Percentiles rank a stretch among this genome's conserved stretches.
These are phyloP conservation scores for Fusarium scirpi DNA, from an alignment of 2,329 filamentous ascomycete genomes.

Conservation along the genomic window DNA sequence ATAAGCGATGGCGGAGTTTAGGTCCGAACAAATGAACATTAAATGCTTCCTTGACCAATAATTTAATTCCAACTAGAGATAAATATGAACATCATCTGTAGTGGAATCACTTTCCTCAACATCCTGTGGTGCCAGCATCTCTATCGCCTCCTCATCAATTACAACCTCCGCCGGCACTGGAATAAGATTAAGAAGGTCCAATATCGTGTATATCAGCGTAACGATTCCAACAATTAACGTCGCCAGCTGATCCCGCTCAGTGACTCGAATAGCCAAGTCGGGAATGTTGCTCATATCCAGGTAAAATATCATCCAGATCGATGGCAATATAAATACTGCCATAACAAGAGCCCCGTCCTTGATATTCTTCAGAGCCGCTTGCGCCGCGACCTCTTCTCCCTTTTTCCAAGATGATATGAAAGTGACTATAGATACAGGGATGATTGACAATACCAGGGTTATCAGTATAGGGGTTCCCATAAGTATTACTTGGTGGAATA, in stretches of 20 bases:
- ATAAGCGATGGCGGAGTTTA: neutral
- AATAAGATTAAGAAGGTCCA: neutral
- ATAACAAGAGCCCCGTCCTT: fast-evolving
- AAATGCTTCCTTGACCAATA: no score
- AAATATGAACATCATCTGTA: no score
- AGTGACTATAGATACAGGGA: fast-evolving
- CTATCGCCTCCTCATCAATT: neutral
- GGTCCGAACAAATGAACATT: no score
- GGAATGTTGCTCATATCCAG: neutral
- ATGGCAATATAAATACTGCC: neutral
- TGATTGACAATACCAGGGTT: neutral
- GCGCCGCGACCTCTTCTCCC: neutral
- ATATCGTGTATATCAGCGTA: neutral
- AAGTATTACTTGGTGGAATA: neutral
- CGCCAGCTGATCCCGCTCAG: slow-evolving; percentile 22
- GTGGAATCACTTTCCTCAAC: no score
- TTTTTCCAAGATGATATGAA: neutral
- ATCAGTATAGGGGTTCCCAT: neutral
- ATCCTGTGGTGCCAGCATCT: neutral
- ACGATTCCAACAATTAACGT: slow-evolving; percentile 12
- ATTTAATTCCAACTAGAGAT: no score
- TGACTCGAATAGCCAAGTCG: neutral
- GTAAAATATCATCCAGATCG: neutral
- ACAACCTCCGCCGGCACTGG: neutral
- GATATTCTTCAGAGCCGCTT: neutral